Evolutionary conservation across 495 filamentous ascomycete genomes (phyloP).

Genomic region (Aspergillus funiculosus): DNA sequence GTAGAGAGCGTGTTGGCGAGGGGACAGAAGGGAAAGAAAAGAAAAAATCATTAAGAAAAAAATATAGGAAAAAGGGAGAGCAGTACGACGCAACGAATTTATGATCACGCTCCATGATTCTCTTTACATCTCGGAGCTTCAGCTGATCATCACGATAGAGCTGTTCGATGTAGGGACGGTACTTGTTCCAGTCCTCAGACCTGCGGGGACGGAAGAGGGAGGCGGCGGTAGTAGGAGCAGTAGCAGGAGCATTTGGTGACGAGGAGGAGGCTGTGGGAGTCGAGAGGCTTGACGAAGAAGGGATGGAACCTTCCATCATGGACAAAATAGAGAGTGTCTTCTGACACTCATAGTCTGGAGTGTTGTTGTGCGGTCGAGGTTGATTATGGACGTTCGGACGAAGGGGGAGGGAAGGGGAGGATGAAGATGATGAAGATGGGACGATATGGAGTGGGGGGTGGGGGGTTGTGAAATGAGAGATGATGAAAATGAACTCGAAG

Average conservation of each 20-base stretch:
- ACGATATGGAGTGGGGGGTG: not conserved
- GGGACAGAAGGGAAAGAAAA: not conserved
- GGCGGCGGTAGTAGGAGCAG: constrained; percentile 17
- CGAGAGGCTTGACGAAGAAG: constrained; percentile 18
- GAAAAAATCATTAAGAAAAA: constrained; percentile 6
- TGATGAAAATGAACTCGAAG: constrained; percentile 2
- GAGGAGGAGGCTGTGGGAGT: constrained; percentile 25
- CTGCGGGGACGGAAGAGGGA: constrained; percentile 34
- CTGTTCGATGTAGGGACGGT: constrained; percentile 36
- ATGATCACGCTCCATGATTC: constrained; percentile 40
- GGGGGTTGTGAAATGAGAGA: constrained; percentile 1
- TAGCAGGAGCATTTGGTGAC: constrained; percentile 16
- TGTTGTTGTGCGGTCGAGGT: too few relatives aligned
- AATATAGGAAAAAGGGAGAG: constrained; percentile 16
- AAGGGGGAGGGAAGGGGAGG: not conserved
- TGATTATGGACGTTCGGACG: too few relatives aligned
- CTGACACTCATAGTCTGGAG: constrained; percentile 21
- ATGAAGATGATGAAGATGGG: not conserved
- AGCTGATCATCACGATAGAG: constrained; percentile 40
- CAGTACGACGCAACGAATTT: constrained; percentile 39
- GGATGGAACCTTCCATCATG: constrained; percentile 27
- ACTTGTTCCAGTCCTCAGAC: constrained; percentile 42
- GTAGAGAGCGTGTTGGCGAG: too few relatives aligned
- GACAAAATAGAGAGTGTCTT: constrained; percentile 6
- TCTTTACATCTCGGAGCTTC: constrained; percentile 40